Percentiles rank a stretch among this genome's conserved stretches.
These are phyloP conservation scores for Penicillium manginii DNA, from an alignment of 495 filamentous ascomycete species.

Conservation along the genomic window DNA sequence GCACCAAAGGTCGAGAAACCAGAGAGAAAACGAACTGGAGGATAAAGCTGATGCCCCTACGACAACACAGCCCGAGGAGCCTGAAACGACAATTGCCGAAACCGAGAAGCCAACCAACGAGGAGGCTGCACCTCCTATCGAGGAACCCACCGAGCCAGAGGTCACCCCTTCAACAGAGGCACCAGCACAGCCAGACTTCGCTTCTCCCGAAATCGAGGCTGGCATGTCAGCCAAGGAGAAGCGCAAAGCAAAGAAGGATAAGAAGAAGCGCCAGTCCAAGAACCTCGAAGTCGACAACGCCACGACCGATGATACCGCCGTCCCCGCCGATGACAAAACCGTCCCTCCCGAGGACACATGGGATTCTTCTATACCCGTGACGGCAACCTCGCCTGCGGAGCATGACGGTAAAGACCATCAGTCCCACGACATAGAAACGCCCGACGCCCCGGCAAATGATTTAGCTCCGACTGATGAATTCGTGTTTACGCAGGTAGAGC, in stretches of 20 bases:
- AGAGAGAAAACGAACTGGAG: background rate
- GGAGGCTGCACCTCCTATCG: conserved; percentile 8
- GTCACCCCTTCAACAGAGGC: conserved; percentile 6
- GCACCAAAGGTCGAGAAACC: background rate
- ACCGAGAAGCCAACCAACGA: conserved; percentile 9
- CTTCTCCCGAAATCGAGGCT: conserved; percentile 29
- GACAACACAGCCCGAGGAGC: conserved; percentile 6
- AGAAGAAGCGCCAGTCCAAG: conserved; percentile 48
- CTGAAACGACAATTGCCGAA: conserved; percentile 7
- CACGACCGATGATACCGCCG: background rate
- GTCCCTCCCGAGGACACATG: conserved; percentile 29
- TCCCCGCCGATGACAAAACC: conserved; percentile 18
- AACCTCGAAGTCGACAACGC: conserved; percentile 25
- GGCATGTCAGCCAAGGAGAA: conserved; percentile 44
- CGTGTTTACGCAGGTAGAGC: conserved; percentile 55
- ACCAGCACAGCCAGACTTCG: conserved; percentile 14
- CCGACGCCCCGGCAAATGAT: conserved; percentile 43
- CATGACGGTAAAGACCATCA: conserved; percentile 55
- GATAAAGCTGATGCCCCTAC: conserved; percentile 9
- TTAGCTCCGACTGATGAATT: conserved; percentile 54
- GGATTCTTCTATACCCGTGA: conserved; percentile 33
- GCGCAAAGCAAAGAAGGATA: conserved; percentile 52
- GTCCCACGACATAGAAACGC: conserved; percentile 48
- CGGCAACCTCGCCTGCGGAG: conserved; percentile 47
- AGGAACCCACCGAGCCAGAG: conserved; percentile 17